Percentiles rank a stretch among this genome's conserved stretches.
phyloP scores from a whole-genome alignment of 2,329 filamentous ascomycete genomes.

The Scytalidium lignicola region DNA sequence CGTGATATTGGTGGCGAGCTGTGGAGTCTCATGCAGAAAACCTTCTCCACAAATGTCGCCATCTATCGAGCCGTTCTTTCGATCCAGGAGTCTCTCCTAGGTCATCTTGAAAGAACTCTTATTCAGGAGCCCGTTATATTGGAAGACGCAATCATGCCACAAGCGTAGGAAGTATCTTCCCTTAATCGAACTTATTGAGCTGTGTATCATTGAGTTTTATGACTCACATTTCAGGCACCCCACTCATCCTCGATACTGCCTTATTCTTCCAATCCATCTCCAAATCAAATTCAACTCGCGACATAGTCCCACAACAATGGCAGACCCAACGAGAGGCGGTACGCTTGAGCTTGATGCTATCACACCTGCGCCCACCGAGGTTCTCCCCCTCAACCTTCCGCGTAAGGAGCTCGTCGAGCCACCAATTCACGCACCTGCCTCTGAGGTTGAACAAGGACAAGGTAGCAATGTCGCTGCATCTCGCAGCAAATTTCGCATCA shows the following conservation, averaged over 20 bases:
- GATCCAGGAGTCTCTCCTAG: conserved; percentile 3
- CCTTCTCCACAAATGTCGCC: conserved; percentile 3
- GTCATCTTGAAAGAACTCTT: conserved; percentile 2
- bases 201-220: no score
- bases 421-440: background rate
- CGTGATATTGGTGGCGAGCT: conserved; percentile 4
- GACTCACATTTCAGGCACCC: background rate
- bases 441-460: background rate
- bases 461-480: background rate
- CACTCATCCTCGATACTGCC: background rate
- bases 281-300: background rate
- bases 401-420: background rate
- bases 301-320: background rate
- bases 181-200: no score
- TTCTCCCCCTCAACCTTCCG: background rate
- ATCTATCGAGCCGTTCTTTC: conserved; percentile 5
- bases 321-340: background rate
- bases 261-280: background rate
- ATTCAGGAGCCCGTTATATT: conserved; percentile 10
- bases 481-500: background rate
- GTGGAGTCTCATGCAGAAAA: conserved; percentile 5
- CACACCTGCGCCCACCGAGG: background rate
- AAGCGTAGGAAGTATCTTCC: no score
- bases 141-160: conserved; percentile 13
- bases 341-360: background rate